Evolutionary conservation across 805 yeast species (phyloP), one percentile per base, ranked within the genome.

Genomic region (Ogataea paraovalis): DNA sequence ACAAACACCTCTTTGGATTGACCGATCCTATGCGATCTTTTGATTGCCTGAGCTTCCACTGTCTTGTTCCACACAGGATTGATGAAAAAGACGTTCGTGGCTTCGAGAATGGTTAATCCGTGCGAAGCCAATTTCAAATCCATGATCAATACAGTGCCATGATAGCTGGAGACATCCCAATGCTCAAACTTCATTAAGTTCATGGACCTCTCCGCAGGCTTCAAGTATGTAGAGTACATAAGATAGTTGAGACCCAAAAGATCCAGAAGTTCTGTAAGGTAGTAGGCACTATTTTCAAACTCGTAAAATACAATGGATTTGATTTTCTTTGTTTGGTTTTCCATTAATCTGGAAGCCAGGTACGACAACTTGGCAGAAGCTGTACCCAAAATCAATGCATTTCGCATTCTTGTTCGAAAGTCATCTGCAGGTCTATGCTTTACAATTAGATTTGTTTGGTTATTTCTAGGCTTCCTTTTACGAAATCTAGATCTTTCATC

Each of bases 1-100:
- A 84, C 90, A 59, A 62, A 66, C 0, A 84, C 89, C 19, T 78
- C 79, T n/a, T 71, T 66, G 0, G 71, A 68, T 53, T 84, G 90
- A 0, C 91, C 90, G 60, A 84, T 84, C 63, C 90, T 74, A 64
- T 84, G 91, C 0, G 89, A 85, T 67, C 91, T 75, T 53, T 85
- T 83, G 42, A 84, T 82, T 0, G 89, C 89, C 56, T 84, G 90
- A 0, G 89, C 89, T 59, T 84, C 90, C 18, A 79, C 69, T 0
- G 85, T 75, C 47, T 80, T 71, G 52, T 74, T 78, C 90, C 89
- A 84, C 1, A 84, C 83, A 1, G 89, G 89, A 53, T 76, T 82
- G n/a, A 83, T 69, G 59, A 84, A 83, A 57, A 81, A 84, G 2
- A 84, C 86, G 45, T 80, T 70, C 0, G 88, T 81, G 3, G 90